Evolutionary conservation across 2,329 filamentous ascomycete species (phyloP).

Genomic region (Stemphylium vesicarium): DNA sequence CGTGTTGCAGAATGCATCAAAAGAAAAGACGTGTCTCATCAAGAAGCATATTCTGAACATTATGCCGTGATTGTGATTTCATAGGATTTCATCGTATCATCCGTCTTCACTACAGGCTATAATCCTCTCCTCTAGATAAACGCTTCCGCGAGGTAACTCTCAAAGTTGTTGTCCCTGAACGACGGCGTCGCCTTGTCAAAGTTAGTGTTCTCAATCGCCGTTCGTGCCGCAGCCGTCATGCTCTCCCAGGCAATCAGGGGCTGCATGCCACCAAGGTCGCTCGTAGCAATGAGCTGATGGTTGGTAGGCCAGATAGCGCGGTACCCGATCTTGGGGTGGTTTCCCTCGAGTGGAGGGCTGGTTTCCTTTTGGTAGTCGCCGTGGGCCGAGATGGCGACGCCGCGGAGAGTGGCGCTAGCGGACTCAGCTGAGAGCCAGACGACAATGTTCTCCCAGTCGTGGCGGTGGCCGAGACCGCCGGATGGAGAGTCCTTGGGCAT

Average conservation of each 20-base stretch:
- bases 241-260: slow-evolving; percentile 59
- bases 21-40: no score
- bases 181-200: slow-evolving; percentile 57
- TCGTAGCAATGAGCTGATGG: slow-evolving; percentile 54
- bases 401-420: slow-evolving; percentile 52
- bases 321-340: slow-evolving; percentile 57
- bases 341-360: slow-evolving; percentile 47
- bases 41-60: no score
- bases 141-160: slow-evolving; percentile 51
- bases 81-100: no score
- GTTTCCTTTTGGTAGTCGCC: slow-evolving; percentile 52
- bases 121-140: slow-evolving; percentile 13
- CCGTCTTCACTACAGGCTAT: no score
- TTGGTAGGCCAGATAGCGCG: slow-evolving; percentile 57
- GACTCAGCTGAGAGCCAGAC: slow-evolving; percentile 57
- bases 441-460: slow-evolving; percentile 64
- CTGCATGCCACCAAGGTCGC: slow-evolving; percentile 52
- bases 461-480: slow-evolving; percentile 57
- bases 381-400: slow-evolving; percentile 61
- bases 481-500: slow-evolving; percentile 58
- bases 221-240: slow-evolving; percentile 52
- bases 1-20: no score
- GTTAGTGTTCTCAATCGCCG: slow-evolving; percentile 54
- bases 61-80: no score
- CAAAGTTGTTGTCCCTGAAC: slow-evolving; percentile 57